Percentiles rank a stretch among this genome's conserved stretches.
Conservation (phyloP, 2,329 filamentous ascomycete species). For the Ophiostoma angusticollis region DNA sequence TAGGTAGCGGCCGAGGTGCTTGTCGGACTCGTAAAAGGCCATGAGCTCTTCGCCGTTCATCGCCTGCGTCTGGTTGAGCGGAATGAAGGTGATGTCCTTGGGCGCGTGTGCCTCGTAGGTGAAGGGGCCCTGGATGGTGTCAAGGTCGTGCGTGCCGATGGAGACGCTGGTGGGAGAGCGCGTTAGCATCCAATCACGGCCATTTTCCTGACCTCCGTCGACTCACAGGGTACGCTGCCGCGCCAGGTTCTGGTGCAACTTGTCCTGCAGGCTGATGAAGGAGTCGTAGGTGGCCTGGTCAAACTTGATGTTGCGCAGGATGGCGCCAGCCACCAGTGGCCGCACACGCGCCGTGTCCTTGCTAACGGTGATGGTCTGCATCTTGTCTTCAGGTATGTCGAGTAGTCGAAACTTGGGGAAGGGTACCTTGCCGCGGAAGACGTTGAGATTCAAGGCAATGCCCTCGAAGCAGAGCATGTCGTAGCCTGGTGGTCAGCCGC, state of each 20-base stretch:
- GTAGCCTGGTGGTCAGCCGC: too few species aligned
- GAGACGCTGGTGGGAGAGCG: slow-evolving; percentile 43
- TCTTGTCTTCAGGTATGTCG: slow-evolving; percentile 56
- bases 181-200: not conserved
- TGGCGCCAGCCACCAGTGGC: slow-evolving; percentile 78
- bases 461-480: slow-evolving; percentile 97
- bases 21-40: slow-evolving; percentile 90
- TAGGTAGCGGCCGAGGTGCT: slow-evolving; percentile 66
- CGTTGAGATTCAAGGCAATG: slow-evolving; percentile 87
- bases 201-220: not conserved
- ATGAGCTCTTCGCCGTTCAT: slow-evolving; percentile 85
- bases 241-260: slow-evolving; percentile 91
- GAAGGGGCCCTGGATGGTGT: slow-evolving; percentile 88
- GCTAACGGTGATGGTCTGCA: slow-evolving; percentile 70
- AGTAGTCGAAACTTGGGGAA: slow-evolving; percentile 71
- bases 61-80: slow-evolving; percentile 80
- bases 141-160: slow-evolving; percentile 92
- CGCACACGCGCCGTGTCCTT: slow-evolving; percentile 65
- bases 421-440: slow-evolving; percentile 67
- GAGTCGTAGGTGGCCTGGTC: slow-evolving; percentile 85
- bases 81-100: slow-evolving; percentile 82
- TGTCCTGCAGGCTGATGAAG: slow-evolving; percentile 96
- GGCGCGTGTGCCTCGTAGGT: slow-evolving; percentile 87
- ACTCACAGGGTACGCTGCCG: slow-evolving; percentile 64
- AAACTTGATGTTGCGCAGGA: slow-evolving; percentile 84